A percentile compares a stretch with the other conserved stretches of the same genome.
phyloP scores from a whole-genome alignment of 768 basidiomycete genomes.

The Pleurotus pulmonarius region DNA sequence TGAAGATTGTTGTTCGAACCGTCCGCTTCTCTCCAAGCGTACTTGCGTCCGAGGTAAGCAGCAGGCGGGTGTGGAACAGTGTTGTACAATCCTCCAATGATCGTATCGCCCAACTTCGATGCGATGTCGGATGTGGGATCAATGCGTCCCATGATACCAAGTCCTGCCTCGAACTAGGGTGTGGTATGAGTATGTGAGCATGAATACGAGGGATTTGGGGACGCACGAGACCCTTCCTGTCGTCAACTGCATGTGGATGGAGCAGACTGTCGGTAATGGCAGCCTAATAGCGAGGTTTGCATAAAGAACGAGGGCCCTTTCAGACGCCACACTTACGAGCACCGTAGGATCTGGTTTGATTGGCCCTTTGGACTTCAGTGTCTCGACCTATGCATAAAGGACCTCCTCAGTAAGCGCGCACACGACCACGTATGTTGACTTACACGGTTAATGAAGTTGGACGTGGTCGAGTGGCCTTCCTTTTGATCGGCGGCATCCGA shows the following conservation, averaged over 20 bases:
- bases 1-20: slow-evolving; percentile 47
- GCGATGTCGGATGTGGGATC: slow-evolving; percentile 15
- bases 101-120: slow-evolving; percentile 14
- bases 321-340: no score
- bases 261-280: slow-evolving; percentile 23
- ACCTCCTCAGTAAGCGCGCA: neutral
- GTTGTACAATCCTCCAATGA: slow-evolving; percentile 45
- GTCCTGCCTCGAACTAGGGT: slow-evolving; percentile 22
- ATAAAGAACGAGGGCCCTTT: no score
- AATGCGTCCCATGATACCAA: slow-evolving; percentile 23
- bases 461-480: slow-evolving; percentile 30
- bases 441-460: slow-evolving; percentile 25
- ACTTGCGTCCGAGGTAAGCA: slow-evolving; percentile 27
- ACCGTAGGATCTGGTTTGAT: slow-evolving; percentile 18
- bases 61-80: slow-evolving; percentile 53
- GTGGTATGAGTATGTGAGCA: neutral
- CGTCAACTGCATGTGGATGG: slow-evolving; percentile 37
- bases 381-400: slow-evolving; percentile 12
- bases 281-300: slow-evolving; percentile 12
- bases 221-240: slow-evolving; percentile 30
- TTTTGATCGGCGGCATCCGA: slow-evolving; percentile 19
- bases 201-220: no score
- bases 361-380: slow-evolving; percentile 18
- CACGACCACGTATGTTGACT: neutral
- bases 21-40: slow-evolving; percentile 42